Base-by-base conservation (phyloP, 768 basidiomycete genomes). In the Dentipellis sp. region DNA sequence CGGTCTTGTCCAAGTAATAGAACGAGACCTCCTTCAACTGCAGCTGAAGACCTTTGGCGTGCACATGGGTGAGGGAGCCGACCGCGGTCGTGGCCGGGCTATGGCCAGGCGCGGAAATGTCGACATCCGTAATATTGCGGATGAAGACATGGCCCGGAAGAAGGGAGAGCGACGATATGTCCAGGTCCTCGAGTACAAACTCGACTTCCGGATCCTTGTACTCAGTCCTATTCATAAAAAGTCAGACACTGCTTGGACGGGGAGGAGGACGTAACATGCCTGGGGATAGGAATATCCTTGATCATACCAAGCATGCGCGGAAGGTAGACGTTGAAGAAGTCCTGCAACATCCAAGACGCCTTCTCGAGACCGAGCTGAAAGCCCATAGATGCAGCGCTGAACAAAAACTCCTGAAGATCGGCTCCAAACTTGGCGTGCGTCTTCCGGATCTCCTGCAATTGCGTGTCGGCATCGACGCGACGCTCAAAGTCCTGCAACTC, bases 301-400 rank as follows among this genome's bases (percentile, higher is more conserved):
- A 88, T 59, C 63, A 78, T 69, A 23, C 58, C 62, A 55, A 86
- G 65, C 1, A 80, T 36, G 9, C 78, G 76, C 14, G 89, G 90
- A 0, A 87, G 66, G 63, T 91, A 91, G 14, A 91, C 85, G 62
- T 84, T 87, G 73, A 89, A 84, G 7, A 91, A 58, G 58, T 94
- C 91, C 66, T 84, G 79, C 84, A 84, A 88, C 70, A 88, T 80
- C 87, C 87, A 89, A 1, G 82, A 77, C 5, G 79, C 77, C 48
- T 83, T 78, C 54, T 86, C 82, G 59, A 84, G 63, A 4, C 78
- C 75, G 10, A 75, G 75, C 63, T 82, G 76, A 46, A 82, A 46
- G 6, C 77, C 75, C 0, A 72, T 71, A 60, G 71, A 60, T 8
- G 75, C 68, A 58, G 74, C 65, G 37, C 69, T 64, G 4, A 75